Evolutionary conservation across 2,329 filamentous ascomycete genomes (phyloP), one percentile per base, ranked within the genome.

Genomic region (Colletotrichum agaves): DNA sequence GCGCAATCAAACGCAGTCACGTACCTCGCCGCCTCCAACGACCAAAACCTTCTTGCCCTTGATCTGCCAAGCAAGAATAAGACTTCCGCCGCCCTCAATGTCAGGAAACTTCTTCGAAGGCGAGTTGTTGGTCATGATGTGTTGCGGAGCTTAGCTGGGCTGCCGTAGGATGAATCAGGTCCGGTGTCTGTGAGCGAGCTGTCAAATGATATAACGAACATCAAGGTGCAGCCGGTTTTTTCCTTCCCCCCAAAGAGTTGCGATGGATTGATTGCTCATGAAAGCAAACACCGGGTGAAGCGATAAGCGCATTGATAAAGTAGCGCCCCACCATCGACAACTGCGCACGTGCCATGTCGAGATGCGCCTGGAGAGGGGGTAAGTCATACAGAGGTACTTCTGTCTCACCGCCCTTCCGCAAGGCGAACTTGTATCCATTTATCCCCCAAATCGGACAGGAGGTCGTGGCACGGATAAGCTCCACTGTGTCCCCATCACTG

Each of bases 51-150:
- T 89, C 80, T 97, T 98, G 78, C 91, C 90, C 76, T 90, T 91
- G 74, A 97, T 90, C 82, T 98, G 96, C 94, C 95, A 99, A 76
- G 96, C 96, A 59, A 99, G 84, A 71, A 99, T 96, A 72, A 99
- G 83, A 69, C 95, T 98, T 67, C 94, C 96, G 58, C 95, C 95
- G 63, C 93, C 93, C 80, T 98, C 90, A 31, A 98, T 88, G 71
- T 91, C 85, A 64, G 94, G 93, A 76, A 92, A 98, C 57, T 86
- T 78, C 57, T 78, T 79, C 43, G 76, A 56, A 11, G 64, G 31
- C 41, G 77, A 52, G 27, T 69, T 63, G 13, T 60, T 57, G 33
- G 67, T 23, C 69, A 71, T 71, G 5, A 27, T 64, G 53, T 61
- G 10, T 5, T 27, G 27, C 27, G 27, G 6, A 27, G 27, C 27